Conservation (phyloP, 1,284 basidiomycete genomes). For the Cutaneotrichosporon curvatum region DNA sequence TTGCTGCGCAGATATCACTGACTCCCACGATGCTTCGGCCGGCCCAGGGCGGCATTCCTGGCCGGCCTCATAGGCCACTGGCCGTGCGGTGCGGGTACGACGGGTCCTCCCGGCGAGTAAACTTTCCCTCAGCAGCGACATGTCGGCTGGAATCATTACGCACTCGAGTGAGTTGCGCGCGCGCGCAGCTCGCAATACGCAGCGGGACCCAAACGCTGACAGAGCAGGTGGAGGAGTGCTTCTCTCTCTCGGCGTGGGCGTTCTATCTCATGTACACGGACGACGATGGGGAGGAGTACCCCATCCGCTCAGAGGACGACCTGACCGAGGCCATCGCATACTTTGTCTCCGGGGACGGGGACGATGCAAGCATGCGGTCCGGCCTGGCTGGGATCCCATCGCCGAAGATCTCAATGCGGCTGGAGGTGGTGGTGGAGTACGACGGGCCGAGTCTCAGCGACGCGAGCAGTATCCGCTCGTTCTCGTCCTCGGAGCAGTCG, state of each 20-base stretch:
- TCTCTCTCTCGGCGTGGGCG: constrained; percentile 60
- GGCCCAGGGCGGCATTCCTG: constrained; percentile 8
- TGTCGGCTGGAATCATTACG: constrained; percentile 66
- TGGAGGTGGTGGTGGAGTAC: constrained; percentile 72
- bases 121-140: constrained; percentile 64
- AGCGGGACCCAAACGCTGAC: not conserved
- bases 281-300: constrained; percentile 68
- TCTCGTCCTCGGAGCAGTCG: constrained; percentile 10
- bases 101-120: constrained; percentile 63
- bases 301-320: constrained; percentile 63
- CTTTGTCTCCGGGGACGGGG: constrained; percentile 58
- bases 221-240: constrained; percentile 68
- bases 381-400: not conserved
- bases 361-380: constrained; percentile 62
- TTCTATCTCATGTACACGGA: constrained; percentile 75
- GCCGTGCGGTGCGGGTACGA: constrained; percentile 74
- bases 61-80: constrained; percentile 57
- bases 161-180: constrained; percentile 52
- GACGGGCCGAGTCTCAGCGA: constrained; percentile 86
- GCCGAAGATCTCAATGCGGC: constrained; percentile 61
- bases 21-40: constrained; percentile 5
- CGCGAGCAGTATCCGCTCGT: constrained; percentile 61
- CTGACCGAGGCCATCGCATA: constrained; percentile 78
- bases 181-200: not conserved
- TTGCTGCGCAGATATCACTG: not conserved